Conservation (phyloP, 805 yeast species). For the Sungouiozyma intestinalis region DNA sequence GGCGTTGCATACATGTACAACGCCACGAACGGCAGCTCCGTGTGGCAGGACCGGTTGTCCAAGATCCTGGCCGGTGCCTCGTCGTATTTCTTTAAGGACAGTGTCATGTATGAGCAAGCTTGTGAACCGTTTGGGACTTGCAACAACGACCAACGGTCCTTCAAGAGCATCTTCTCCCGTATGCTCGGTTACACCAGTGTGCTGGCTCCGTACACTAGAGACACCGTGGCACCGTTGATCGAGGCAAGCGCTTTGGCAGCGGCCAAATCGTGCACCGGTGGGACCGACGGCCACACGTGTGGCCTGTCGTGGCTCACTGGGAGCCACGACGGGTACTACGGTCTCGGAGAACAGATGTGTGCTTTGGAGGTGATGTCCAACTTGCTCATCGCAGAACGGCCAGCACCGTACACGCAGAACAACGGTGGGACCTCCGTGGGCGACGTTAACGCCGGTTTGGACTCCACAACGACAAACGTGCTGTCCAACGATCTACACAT, state of each 20-base stretch:
- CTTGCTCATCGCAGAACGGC: conserved; percentile 34
- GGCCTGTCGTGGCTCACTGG: conserved; percentile 54
- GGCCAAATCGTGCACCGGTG: conserved; percentile 64
- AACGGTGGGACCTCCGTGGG: conserved; percentile 50
- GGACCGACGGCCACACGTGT: conserved; percentile 66
- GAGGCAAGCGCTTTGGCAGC: conserved; percentile 53
- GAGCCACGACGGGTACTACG: conserved; percentile 55
- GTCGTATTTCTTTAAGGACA: conserved; percentile 39
- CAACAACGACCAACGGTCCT: conserved; percentile 68
- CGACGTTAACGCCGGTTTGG: conserved; percentile 42
- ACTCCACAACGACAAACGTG: conserved; percentile 32
- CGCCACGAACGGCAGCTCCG: conserved; percentile 39
- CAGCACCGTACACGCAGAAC: conserved; percentile 43
- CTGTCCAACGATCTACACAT: conserved; percentile 33
- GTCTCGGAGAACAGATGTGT: conserved; percentile 71
- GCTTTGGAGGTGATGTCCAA: conserved; percentile 57
- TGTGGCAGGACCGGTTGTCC: conserved; percentile 41
- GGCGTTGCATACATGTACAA: conserved; percentile 66
- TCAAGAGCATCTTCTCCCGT: conserved; percentile 60
- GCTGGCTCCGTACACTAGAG: conserved; percentile 41
- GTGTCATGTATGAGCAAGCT: conserved; percentile 49
- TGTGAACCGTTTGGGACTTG: conserved; percentile 44
- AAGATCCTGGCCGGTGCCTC: conserved; percentile 37
- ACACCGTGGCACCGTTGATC: conserved; percentile 33
- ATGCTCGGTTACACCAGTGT: conserved; percentile 48